These are phyloP conservation scores for Eucalyptus polyanthemos DNA, from an alignment of 345 rosid species.

Conservation along the genomic window DNA sequence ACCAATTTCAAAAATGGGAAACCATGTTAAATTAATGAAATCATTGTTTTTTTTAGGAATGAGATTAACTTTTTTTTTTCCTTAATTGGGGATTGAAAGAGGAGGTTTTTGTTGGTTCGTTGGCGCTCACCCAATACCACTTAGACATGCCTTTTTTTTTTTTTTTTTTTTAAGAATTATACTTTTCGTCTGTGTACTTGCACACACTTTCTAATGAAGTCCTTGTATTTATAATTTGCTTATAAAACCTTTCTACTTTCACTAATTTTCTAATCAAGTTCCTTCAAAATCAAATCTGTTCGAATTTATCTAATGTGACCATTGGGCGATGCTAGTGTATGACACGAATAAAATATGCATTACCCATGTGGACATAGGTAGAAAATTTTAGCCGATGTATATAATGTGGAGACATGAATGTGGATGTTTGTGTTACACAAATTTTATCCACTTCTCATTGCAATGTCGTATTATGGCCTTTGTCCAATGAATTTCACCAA, in stretches of 20 bases:
- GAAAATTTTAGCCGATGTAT: background rate
- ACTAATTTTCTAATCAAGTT: background rate
- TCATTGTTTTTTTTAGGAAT: background rate
- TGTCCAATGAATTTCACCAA: background rate
- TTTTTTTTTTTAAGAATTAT: background rate
- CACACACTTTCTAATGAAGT: background rate
- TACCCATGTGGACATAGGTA: background rate
- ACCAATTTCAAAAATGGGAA: background rate
- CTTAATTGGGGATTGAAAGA: background rate
- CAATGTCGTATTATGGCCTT: background rate
- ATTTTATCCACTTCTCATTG: background rate
- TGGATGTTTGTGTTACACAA: background rate
- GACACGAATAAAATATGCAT: background rate
- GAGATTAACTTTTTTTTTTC: background rate
- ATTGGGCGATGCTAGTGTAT: fast-evolving
- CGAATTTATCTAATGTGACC: background rate
- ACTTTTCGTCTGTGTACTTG: background rate
- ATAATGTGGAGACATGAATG: background rate
- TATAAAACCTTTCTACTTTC: background rate
- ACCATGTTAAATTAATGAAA: background rate
- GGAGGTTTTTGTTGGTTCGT: fast-evolving
- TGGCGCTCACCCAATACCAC: background rate
- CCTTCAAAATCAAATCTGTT: background rate
- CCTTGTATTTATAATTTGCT: background rate
- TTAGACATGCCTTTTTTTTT: background rate